Evolutionary conservation across 805 yeast species (phyloP), one percentile per base, ranked within the genome.

Genomic region (Sugiyamaella mastotermitis): DNA sequence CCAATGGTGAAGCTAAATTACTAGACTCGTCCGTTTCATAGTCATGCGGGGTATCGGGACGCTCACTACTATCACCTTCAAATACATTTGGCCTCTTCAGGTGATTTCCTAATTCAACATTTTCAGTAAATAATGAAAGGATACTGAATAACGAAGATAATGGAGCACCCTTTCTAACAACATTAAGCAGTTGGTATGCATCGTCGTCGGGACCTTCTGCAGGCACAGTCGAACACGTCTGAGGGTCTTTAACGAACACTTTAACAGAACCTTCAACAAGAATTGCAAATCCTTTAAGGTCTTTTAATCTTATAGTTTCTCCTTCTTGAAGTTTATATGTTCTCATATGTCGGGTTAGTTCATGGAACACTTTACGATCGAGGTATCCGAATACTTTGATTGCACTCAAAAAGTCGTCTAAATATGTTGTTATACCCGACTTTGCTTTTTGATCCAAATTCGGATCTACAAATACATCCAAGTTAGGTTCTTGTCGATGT

Each of bases 371-470:
- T 2, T 84, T 82, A 44, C 80, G 72, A 48, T 90, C 97, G 34
- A 90, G 67, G 58, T 90, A 90, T 2, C 97, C 97, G 64, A 90
- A 92, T 5, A 92, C 82, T 60, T 86, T 87, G 47, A 92, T 84
- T 2, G 96, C 97, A 35, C 84, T 74, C 32, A 90, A 62, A 51
- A 90, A 90, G 40, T 88, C 94, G 57, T 90, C 96, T 37, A 90
- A 64, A 53, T 86, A 88, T 33, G 83, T 79, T 1, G 81, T 62
- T 31, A 74, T 61, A 4, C 71, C 64, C 5, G 71, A 58, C 16
- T 14, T n/a, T 10, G 10, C 11, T 8, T 17, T 6, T 30, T 56
- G 62, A 16, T 57, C 58, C 11, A 41, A 45, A 15, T 45, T 48
- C 35, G 53, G 31, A 47, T 68, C 65, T 37, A 71, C 46, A 58